Evolutionary conservation across 1,284 basidiomycete species (phyloP).

Genomic region (Erythrobasidium hasegawianum): DNA sequence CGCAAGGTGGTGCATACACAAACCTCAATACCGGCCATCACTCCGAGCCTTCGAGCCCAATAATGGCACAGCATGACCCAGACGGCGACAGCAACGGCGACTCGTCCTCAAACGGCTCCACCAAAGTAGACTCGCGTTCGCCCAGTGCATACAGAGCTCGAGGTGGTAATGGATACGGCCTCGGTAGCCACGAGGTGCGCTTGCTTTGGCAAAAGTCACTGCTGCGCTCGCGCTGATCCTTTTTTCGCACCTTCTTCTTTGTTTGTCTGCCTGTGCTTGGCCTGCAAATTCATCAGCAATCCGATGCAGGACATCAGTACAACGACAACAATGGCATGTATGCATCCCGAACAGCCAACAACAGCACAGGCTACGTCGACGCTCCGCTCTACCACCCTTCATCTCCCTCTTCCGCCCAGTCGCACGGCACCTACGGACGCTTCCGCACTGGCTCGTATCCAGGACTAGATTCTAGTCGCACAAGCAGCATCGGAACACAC

Average conservation of each 20-base stretch:
- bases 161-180: slow-evolving; percentile 25
- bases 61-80: slow-evolving; percentile 24
- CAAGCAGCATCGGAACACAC: slow-evolving; percentile 47
- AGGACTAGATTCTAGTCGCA: slow-evolving; percentile 45
- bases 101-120: slow-evolving; percentile 35
- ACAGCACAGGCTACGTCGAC: slow-evolving; percentile 35
- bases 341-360: slow-evolving; percentile 28
- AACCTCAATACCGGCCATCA: slow-evolving; percentile 5
- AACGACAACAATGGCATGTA: slow-evolving; percentile 22
- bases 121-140: slow-evolving; percentile 37
- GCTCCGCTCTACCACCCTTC: slow-evolving; percentile 37
- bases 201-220: neutral
- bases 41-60: slow-evolving; percentile 27
- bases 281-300: slow-evolving; percentile 7
- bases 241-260: neutral
- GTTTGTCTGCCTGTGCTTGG: neutral
- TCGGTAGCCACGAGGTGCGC: slow-evolving; percentile 26
- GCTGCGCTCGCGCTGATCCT: slow-evolving; percentile 5
- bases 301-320: slow-evolving; percentile 25
- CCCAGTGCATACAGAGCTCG: slow-evolving; percentile 29
- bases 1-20: slow-evolving; percentile 25
- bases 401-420: slow-evolving; percentile 35
- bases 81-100: slow-evolving; percentile 37
- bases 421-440: slow-evolving; percentile 35
- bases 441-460: slow-evolving; percentile 46